phyloP scores from a whole-genome alignment of 345 rosid species.

The Cardiospermum halicacabum region DNA sequence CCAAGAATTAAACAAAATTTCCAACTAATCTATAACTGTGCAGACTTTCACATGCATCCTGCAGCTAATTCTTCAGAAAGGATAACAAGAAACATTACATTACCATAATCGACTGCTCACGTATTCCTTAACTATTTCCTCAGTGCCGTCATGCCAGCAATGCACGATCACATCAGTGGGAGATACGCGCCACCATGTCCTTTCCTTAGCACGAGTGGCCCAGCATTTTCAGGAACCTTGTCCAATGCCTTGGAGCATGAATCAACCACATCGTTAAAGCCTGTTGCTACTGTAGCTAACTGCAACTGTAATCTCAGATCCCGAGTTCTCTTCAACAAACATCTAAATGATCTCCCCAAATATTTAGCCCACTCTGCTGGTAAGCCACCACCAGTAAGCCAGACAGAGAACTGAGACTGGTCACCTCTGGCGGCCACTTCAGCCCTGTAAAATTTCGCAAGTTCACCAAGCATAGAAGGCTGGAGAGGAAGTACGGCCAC shows the following conservation, averaged over 20 bases:
- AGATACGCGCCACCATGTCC: conserved; percentile 97
- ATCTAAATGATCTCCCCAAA: conserved; percentile 81
- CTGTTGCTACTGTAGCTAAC: conserved; percentile 76
- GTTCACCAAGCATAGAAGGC: conserved; percentile 76
- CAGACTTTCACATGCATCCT: background rate
- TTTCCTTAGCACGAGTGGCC: conserved; percentile 72
- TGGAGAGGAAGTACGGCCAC: conserved; percentile 94
- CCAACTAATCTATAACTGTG: background rate
- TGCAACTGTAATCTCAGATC: conserved; percentile 74
- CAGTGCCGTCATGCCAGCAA: background rate
- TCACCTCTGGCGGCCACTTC: conserved; percentile 95
- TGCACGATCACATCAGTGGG: conserved; percentile 54
- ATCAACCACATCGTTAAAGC: conserved; percentile 62
- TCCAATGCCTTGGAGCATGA: conserved; percentile 57
- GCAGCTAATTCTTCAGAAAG: background rate
- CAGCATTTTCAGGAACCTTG: conserved; percentile 69
- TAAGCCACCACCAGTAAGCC: conserved; percentile 91
- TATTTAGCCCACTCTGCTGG: conserved; percentile 98
- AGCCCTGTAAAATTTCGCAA: conserved; percentile 76
- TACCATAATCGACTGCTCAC: background rate
- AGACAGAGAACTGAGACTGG: conserved; percentile 90
- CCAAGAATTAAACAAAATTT: background rate
- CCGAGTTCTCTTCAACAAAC: conserved; percentile 80
- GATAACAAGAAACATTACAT: background rate
- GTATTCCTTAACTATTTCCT: background rate